A percentile compares a stretch with the other conserved stretches of the same genome.
phyloP scores from a whole-genome alignment of 768 basidiomycete species.

The Mycena sanguinolenta region DNA sequence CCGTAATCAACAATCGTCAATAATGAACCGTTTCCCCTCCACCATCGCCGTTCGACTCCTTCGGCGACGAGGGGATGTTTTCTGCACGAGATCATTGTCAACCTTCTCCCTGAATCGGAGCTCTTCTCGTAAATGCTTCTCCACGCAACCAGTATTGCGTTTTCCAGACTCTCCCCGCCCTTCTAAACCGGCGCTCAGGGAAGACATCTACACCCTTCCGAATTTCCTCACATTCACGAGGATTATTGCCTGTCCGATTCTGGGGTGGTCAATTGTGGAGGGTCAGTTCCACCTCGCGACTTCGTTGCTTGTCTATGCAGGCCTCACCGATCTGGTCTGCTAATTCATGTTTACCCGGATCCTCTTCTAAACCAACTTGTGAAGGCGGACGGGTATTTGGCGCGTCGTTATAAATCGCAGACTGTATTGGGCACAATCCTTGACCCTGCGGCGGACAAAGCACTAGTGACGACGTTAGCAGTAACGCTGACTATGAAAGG shows the following conservation, averaged over 20 bases:
- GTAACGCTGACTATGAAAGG: conserved; percentile 87
- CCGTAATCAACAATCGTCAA: conserved; percentile 4
- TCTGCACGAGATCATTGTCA: conserved; percentile 2
- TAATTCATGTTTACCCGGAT: conserved; percentile 28
- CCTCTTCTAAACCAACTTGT: conserved; percentile 19
- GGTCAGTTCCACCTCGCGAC: conserved; percentile 88
- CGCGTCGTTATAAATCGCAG: conserved; percentile 86
- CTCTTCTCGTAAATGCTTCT: conserved; percentile 25
- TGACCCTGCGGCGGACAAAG: conserved; percentile 98
- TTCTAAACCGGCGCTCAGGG: conserved; percentile 60
- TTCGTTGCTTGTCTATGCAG: conserved; percentile 87
- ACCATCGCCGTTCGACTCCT: conserved; percentile 7
- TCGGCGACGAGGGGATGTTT: conserved; percentile 6
- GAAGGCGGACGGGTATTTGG: conserved; percentile 93
- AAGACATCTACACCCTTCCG: conserved; percentile 95
- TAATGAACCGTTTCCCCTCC: conserved; percentile 22
- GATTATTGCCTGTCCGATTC: conserved; percentile 88
- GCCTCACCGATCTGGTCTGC: conserved; percentile 91
- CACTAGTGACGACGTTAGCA: conserved; percentile 93
- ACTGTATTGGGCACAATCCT: conserved; percentile 96
- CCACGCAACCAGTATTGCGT: conserved; percentile 28
- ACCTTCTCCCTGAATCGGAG: neutral
- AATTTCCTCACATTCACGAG: conserved; percentile 91
- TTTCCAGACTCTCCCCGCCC: conserved; percentile 36
- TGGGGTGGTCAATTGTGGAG: conserved; percentile 92